These are phyloP conservation scores for Acacia crassicarpa DNA, from an alignment of 306 rosid genomes.

Conservation along the genomic window DNA sequence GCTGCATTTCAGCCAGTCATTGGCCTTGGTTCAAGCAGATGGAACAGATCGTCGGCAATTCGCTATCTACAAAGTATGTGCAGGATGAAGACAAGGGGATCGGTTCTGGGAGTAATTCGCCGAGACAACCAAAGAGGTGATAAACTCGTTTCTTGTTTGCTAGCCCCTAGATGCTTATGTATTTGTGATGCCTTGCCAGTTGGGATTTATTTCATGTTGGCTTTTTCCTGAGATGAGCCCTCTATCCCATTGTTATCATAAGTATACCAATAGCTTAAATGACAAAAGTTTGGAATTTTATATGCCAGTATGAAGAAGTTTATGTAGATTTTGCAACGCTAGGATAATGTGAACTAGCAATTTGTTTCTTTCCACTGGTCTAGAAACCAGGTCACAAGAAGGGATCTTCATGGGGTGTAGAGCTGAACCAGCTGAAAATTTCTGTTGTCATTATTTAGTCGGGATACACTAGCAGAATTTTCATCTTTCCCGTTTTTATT, in stretches of 20 bases:
- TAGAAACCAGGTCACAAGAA: background rate
- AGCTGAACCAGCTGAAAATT: background rate
- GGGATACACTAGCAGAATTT: background rate
- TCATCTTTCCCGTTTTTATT: background rate
- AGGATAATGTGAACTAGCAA: background rate
- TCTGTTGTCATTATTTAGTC: background rate
- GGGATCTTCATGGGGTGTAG: background rate
- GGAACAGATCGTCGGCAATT: conserved; percentile 91
- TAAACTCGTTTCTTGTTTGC: background rate
- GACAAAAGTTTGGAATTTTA: background rate
- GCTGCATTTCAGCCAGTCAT: conserved; percentile 68
- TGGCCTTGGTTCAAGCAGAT: conserved; percentile 98
- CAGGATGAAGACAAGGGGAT: conserved; percentile 73
- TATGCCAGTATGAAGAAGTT: background rate
- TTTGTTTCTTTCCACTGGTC: background rate
- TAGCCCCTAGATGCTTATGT: background rate
- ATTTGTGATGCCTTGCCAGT: background rate
- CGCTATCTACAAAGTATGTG: conserved; percentile 54
- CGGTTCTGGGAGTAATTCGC: conserved; percentile 56
- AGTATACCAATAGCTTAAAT: background rate
- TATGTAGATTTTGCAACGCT: background rate
- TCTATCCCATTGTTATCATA: background rate
- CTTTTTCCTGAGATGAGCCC: background rate
- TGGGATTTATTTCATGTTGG: background rate
- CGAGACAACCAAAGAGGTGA: conserved; percentile 78